phyloP scores from a whole-genome alignment of 2,329 filamentous ascomycete genomes.

The Aspergillus clavatus region DNA sequence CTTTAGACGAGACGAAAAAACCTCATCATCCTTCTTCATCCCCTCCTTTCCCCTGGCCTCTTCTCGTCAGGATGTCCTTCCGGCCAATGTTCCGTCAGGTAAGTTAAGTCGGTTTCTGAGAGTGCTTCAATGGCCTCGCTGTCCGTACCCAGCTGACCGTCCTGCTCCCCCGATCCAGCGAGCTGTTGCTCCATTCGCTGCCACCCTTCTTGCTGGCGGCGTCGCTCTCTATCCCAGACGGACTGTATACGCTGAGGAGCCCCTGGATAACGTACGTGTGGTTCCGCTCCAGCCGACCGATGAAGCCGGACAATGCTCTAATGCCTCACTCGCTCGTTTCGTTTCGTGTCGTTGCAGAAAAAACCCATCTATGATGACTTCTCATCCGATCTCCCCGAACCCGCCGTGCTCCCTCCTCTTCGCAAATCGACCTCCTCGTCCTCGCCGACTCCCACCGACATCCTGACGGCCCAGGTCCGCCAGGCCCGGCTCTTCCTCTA shows the following conservation, averaged over 20 bases:
- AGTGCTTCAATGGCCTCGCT: too few species aligned
- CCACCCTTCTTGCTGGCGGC: conserved; percentile 38
- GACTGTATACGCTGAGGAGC: conserved; percentile 41
- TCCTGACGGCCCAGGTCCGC: conserved; percentile 77
- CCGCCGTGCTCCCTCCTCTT: conserved; percentile 15
- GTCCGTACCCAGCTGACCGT: too few species aligned
- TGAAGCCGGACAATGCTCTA: too few species aligned
- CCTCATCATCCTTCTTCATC: conserved; percentile 8
- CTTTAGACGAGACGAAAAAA: too few species aligned
- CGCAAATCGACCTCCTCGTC: conserved; percentile 19
- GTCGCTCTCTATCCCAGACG: conserved; percentile 38
- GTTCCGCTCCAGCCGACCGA: not conserved
- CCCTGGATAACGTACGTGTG: conserved; percentile 31
- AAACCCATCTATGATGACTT: conserved; percentile 45
- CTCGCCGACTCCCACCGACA: conserved; percentile 77
- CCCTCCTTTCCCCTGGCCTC: conserved; percentile 23
- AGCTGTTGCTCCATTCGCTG: conserved; percentile 38
- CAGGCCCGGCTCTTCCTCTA: conserved; percentile 76
- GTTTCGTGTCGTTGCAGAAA: too few species aligned
- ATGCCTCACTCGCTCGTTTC: too few species aligned
- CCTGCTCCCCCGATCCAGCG: too few species aligned
- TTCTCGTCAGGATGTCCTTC: conserved; percentile 34
- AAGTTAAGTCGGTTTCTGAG: too few species aligned
- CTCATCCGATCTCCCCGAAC: conserved; percentile 28
- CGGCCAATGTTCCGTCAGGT: conserved; percentile 41